These are phyloP conservation scores for Thelephora terrestris DNA, from an alignment of 1,284 basidiomycete genomes.

Conservation along the genomic window DNA sequence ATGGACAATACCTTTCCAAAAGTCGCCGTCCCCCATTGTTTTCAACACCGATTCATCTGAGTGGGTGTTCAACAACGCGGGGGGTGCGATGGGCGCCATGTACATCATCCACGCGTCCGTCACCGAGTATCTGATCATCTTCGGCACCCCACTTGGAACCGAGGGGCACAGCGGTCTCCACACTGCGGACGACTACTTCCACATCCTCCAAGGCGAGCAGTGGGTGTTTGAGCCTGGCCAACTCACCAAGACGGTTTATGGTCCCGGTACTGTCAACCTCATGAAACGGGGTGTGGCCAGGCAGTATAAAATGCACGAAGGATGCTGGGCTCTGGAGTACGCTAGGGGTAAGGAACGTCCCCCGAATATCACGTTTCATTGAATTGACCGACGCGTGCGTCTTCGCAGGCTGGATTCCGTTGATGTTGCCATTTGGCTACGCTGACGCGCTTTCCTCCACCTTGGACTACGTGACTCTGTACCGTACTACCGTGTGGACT, in stretches of 20 bases:
- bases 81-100: conserved; percentile 98
- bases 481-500: conserved; percentile 71
- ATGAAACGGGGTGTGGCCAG: conserved; percentile 78
- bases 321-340: conserved; percentile 93
- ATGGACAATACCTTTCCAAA: not conserved
- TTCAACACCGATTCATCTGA: conserved; percentile 63
- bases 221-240: conserved; percentile 82
- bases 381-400: conserved; percentile 1
- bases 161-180: conserved; percentile 94
- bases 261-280: conserved; percentile 77
- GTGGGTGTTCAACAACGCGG: conserved; percentile 98
- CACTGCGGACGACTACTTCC: conserved; percentile 96
- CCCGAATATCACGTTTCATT: not conserved
- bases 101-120: conserved; percentile 93
- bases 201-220: conserved; percentile 89
- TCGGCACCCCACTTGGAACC: conserved; percentile 92
- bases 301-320: conserved; percentile 97
- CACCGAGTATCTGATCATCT: conserved; percentile 92
- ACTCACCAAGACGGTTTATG: conserved; percentile 78
- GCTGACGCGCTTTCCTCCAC: conserved; percentile 84
- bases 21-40: conserved; percentile 32
- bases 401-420: conserved; percentile 73
- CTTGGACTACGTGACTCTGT: conserved; percentile 79
- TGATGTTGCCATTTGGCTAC: conserved; percentile 90
- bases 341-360: conserved; percentile 58